phyloP scores from a whole-genome alignment of 2,329 filamentous ascomycete genomes.

The Sclerotinia minor region DNA sequence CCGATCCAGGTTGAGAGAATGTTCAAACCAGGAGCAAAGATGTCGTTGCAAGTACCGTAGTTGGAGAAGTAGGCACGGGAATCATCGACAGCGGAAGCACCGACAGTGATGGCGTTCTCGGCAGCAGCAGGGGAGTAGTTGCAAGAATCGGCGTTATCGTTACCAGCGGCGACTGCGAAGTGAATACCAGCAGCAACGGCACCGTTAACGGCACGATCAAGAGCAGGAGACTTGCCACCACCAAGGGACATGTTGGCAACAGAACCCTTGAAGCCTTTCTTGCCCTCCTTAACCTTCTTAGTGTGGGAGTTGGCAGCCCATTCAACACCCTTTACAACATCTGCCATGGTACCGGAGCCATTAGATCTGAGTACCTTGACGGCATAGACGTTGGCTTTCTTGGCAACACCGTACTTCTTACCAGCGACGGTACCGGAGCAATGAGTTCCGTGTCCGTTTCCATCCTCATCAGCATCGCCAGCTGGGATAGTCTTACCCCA shows the following conservation, averaged over 20 bases:
- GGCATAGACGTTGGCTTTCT: slow-evolving; percentile 95
- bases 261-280: slow-evolving; percentile 96
- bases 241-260: slow-evolving; percentile 99
- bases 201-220: slow-evolving; percentile 91
- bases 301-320: slow-evolving; percentile 81
- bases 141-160: slow-evolving; percentile 98
- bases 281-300: slow-evolving; percentile 77
- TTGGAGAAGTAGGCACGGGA: slow-evolving; percentile 99
- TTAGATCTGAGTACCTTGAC: slow-evolving; percentile 98
- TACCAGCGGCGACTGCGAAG: slow-evolving; percentile 97
- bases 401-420: slow-evolving; percentile 98
- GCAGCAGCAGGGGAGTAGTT: slow-evolving; percentile 98
- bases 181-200: slow-evolving; percentile 89
- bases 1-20: slow-evolving; percentile 99
- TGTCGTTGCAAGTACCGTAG: slow-evolving; percentile 98
- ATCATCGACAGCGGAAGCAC: slow-evolving; percentile 88
- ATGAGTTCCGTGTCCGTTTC: slow-evolving; percentile 98
- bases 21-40: slow-evolving; percentile 96
- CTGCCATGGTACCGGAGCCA: slow-evolving; percentile 96
- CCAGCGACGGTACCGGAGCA: slow-evolving; percentile 97
- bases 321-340: slow-evolving; percentile 98
- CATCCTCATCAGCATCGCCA: slow-evolving; percentile 83
- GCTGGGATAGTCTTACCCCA: slow-evolving; percentile 96
- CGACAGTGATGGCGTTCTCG: slow-evolving; percentile 89
- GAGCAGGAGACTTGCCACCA: slow-evolving; percentile 90